A percentile compares a stretch with the other conserved stretches of the same genome.
phyloP scores from a whole-genome alignment of 2,329 filamentous ascomycete genomes.

The Furcasterigmium sp. region DNA sequence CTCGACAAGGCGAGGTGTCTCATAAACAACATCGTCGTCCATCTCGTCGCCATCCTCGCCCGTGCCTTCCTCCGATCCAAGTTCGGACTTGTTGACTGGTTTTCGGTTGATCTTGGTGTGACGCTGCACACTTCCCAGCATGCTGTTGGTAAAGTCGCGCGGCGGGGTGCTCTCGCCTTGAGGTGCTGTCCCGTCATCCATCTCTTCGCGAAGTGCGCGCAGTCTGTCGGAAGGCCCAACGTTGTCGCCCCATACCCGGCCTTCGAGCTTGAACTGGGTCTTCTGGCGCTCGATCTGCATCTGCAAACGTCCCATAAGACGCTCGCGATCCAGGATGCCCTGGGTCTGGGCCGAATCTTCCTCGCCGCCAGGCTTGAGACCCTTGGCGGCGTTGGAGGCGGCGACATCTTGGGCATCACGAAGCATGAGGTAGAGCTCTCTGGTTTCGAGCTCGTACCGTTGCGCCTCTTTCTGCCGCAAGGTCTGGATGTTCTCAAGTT shows the following conservation, averaged over 20 bases:
- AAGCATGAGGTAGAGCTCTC: constrained; percentile 97
- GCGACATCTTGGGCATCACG: constrained; percentile 95
- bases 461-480: constrained; percentile 86
- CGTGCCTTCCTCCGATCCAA: constrained; percentile 38
- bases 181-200: constrained; percentile 63
- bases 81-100: constrained; percentile 35
- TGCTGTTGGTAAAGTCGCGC: constrained; percentile 63
- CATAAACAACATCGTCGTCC: constrained; percentile 60
- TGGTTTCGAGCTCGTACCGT: constrained; percentile 89
- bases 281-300: constrained; percentile 96
- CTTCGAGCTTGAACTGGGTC: constrained; percentile 95
- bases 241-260: constrained; percentile 79
- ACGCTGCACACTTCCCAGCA: constrained; percentile 67
- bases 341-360: constrained; percentile 74
- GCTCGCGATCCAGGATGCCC: constrained; percentile 88
- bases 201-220: constrained; percentile 86
- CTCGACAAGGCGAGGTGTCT: constrained; percentile 75
- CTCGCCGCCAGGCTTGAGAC: constrained; percentile 45
- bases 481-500: constrained; percentile 80
- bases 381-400: constrained; percentile 70
- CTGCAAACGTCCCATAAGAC: constrained; percentile 87
- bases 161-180: constrained; percentile 47
- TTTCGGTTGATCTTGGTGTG: constrained; percentile 52
- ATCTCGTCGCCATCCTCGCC: constrained; percentile 48
- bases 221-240: constrained; percentile 86